phyloP scores from a whole-genome alignment of 163 green algal species.

The Chlamydomonas reinhardtii region DNA sequence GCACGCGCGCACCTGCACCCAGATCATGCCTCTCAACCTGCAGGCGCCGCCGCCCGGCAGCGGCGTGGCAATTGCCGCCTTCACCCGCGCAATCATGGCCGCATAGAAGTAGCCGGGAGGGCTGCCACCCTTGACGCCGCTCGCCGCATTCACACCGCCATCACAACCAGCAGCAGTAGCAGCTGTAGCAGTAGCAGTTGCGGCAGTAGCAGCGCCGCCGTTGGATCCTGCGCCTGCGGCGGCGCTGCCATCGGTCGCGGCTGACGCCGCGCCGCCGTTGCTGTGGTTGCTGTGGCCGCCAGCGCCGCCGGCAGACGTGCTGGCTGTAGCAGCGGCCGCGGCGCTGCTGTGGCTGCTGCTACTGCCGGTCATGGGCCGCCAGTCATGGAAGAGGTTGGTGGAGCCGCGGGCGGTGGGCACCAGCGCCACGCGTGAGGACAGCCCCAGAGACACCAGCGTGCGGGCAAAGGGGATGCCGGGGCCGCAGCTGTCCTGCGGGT shows the following conservation, averaged over 20 bases:
- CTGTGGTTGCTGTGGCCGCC: too few species aligned
- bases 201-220: too few species aligned
- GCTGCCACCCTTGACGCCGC: too few species aligned
- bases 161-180: too few species aligned
- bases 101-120: background rate
- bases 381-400: constrained; percentile 41
- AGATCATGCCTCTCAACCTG: constrained; percentile 38
- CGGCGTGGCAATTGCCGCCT: constrained; percentile 19
- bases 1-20: constrained; percentile 26
- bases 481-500: background rate
- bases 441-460: constrained; percentile 24
- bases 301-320: too few species aligned
- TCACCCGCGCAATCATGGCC: constrained; percentile 24
- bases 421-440: constrained; percentile 24
- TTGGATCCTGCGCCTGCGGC: too few species aligned
- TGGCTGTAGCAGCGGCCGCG: too few species aligned
- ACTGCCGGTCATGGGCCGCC: constrained; percentile 1
- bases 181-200: too few species aligned
- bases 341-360: too few species aligned
- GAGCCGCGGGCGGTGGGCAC: constrained; percentile 13
- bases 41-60: constrained; percentile 10
- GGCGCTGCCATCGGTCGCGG: too few species aligned
- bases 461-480: constrained; percentile 41
- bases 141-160: too few species aligned
- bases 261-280: too few species aligned